These are phyloP conservation scores for Nannochloropsis gaditana DNA, from an alignment of 108 stramenopile genomes.

Conservation along the genomic window DNA sequence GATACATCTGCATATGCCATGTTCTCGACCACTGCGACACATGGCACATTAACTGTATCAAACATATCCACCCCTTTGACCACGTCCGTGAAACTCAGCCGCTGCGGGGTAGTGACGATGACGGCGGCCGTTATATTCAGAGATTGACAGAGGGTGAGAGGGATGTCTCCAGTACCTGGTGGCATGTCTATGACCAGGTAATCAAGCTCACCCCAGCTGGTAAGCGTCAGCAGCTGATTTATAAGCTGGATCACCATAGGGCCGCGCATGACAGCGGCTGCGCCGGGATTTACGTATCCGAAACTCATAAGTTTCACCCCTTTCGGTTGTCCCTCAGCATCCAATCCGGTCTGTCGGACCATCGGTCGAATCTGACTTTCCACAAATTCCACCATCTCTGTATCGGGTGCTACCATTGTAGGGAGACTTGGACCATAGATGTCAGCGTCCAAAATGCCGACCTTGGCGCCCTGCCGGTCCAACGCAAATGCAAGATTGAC, in stretches of 20 bases:
- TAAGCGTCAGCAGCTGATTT: slow-evolving; percentile 80
- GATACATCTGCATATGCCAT: slow-evolving; percentile 69
- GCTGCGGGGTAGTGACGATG: slow-evolving; percentile 94
- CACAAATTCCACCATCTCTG: slow-evolving; percentile 43
- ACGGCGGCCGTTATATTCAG: slow-evolving; percentile 90
- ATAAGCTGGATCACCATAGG: slow-evolving; percentile 73
- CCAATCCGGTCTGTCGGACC: slow-evolving; percentile 3
- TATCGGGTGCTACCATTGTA: slow-evolving; percentile 47
- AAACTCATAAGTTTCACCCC: slow-evolving; percentile 56
- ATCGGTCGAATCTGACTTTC: slow-evolving; percentile 40
- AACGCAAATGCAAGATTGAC: slow-evolving; percentile 95
- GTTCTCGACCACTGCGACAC: slow-evolving; percentile 93
- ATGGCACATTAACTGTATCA: slow-evolving; percentile 77
- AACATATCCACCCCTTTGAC: slow-evolving; percentile 95
- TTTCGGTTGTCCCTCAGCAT: not conserved
- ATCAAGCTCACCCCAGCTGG: slow-evolving; percentile 98
- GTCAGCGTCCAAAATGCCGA: slow-evolving; percentile 95
- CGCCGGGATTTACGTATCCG: slow-evolving; percentile 56
- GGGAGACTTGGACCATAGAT: slow-evolving; percentile 88
- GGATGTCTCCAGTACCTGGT: slow-evolving; percentile 96
- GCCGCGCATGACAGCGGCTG: slow-evolving; percentile 60
- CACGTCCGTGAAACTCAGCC: slow-evolving; percentile 84
- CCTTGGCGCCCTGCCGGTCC: slow-evolving; percentile 64
- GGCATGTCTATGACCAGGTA: slow-evolving; percentile 93
- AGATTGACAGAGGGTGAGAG: slow-evolving; percentile 88